Evolutionary conservation across 208 protist species (phyloP), one percentile per base, ranked within the genome.

Genomic region (Phytomonas sp.): DNA sequence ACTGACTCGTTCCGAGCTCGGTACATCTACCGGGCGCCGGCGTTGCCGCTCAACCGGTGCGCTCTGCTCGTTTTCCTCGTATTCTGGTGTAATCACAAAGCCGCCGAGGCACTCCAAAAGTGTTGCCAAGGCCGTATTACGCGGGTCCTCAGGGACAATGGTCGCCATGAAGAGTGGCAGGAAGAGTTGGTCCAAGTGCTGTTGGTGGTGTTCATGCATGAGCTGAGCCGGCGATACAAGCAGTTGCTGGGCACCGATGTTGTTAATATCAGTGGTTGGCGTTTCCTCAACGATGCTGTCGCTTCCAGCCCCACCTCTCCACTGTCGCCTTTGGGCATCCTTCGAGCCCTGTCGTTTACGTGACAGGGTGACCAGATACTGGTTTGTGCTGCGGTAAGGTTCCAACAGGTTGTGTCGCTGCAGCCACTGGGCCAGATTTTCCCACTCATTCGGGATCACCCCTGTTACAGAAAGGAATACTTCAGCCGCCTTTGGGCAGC

Each of bases 161-260:
- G 98, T 98, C 0, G 96, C 98, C 69, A 98, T 90, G 66, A 99
- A 99, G 8, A 99, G 89, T 0, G 98, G 99, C 8, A 91, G 73
- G 75, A 99, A 99, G 26, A 99, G 69, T 78, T 96, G 97, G 56
- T 98, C 84, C 2, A 99, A 70, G 61, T 99, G 84, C 70, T 99
- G 87, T 70, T 98, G 80, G 63, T 99, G 99, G 67, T 79, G 94
- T 36, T 92, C 89, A 49, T 98, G 87, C 30, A 40, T 67, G 45
- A 75, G 45, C 45, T 73, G 49, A 36, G 75, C 71, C 2, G 72
- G 68, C 0, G 67, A 62, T n/a, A 30, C 34, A 30, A 70, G 60
- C 23, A 63, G 70, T 29, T 69, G 36, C 16, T 69, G 71, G 68
- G 61, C 60, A 52, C 62, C 63, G 60, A 56, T 31, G 52, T 37